Base-by-base conservation (phyloP, 768 basidiomycete genomes). In the Kwoniella heveanensis region DNA sequence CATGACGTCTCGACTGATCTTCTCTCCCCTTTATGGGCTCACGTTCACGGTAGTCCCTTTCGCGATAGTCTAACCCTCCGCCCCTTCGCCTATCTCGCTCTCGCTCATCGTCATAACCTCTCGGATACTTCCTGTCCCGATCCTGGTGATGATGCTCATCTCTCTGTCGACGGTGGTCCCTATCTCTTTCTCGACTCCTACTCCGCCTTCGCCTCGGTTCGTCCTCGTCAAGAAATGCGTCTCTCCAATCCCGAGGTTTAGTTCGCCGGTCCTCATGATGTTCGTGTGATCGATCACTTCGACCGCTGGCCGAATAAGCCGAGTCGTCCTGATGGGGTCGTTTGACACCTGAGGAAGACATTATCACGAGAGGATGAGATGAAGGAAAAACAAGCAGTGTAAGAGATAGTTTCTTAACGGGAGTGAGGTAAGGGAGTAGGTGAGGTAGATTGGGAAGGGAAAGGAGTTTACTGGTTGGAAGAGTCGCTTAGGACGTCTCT, bases 11-110 rank as follows among this genome's bases (percentile, higher is more conserved):
- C 27, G 50, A 15, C 47, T 69, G 50, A 49, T 59, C 44, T 25
- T 56, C 70, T 58, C 58, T 29, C 21, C 64, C 66, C 54, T 54
- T 66, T 58, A 32, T 57, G 57, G 58, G 67, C 67, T 73, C 67
- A 64, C 67, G 66, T 55, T 62, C 57, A 59, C 54, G 57, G 50
- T 64, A 51, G 54, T 70, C 71, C 27, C 66, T 51, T 22, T 63
- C 62, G 30, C 57, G 51, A 39, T 59, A 49, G 77, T 49, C 81
- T 74, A 60, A 79, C 65, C 57, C 56, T 2, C 83, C 82, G 24
- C 80, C 70, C 17, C 83, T 82, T 50, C 83, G 76, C 52, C 80
- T 76, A 57, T 80, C 78, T 47, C 76, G 66, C 44, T 74, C 57
- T 75, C 66, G 32, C 76, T 65, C 50, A n/a, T 80, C 77, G 30